Evolutionary conservation across 441 rosid genomes (phyloP).

Genomic region (Euphorbia schlechtendalii): DNA sequence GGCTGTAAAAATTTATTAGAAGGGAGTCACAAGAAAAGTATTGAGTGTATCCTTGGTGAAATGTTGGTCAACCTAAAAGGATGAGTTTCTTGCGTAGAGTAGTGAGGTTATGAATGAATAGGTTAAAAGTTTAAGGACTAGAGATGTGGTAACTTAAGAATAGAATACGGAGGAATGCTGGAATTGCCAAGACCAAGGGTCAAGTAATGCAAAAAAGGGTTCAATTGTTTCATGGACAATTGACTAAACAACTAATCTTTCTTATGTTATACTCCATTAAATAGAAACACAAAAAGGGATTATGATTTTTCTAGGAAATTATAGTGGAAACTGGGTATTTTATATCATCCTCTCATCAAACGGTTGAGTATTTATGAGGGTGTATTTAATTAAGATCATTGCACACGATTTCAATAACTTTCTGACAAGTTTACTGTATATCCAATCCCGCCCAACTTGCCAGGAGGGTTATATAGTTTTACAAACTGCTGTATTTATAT

Average conservation of each 20-base stretch:
- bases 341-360: no score
- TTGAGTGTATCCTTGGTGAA: not conserved
- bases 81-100: not conserved
- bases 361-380: no score
- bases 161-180: conserved; percentile 9
- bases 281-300: not conserved
- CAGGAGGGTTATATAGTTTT: no score
- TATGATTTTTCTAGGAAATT: no score
- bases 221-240: not conserved
- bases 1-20: conserved; percentile 1
- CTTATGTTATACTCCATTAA: not conserved
- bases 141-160: conserved; percentile 2
- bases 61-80: not conserved
- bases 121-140: not conserved
- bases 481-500: no score
- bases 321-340: no score
- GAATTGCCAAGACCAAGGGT: conserved; percentile 1
- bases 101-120: not conserved
- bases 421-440: no score
- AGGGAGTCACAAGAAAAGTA: not conserved
- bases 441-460: no score
- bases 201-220: conserved; percentile 11
- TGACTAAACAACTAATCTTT: not conserved
- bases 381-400: no score
- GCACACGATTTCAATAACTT: no score